Evolutionary conservation across 1,284 basidiomycete genomes (phyloP).

Genomic region (Chondrostereum purpureum): DNA sequence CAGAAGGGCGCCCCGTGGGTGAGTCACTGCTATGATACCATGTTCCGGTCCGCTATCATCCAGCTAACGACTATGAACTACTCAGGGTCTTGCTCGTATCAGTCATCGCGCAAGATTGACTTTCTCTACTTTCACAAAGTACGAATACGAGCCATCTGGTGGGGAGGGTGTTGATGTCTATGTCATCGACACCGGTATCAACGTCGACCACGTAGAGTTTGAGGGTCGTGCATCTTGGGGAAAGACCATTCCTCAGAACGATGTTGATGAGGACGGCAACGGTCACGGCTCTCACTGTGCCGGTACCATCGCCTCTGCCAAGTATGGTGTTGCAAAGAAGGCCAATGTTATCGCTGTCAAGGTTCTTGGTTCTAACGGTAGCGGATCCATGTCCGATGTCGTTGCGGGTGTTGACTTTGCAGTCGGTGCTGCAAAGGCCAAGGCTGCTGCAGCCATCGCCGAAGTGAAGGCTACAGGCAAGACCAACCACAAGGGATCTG

Average conservation of each 20-base stretch:
- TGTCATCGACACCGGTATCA: slow-evolving; percentile 75
- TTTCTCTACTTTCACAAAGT: slow-evolving; percentile 85
- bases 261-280: slow-evolving; percentile 71
- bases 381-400: slow-evolving; percentile 95
- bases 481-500: slow-evolving; percentile 87
- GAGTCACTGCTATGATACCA: slow-evolving; percentile 23
- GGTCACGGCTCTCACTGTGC: slow-evolving; percentile 81
- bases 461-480: slow-evolving; percentile 61
- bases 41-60: slow-evolving; percentile 6
- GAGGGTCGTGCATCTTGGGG: slow-evolving; percentile 83
- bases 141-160: slow-evolving; percentile 68
- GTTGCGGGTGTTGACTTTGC: slow-evolving; percentile 86
- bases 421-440: slow-evolving; percentile 52
- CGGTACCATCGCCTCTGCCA: slow-evolving; percentile 70
- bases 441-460: slow-evolving; percentile 51
- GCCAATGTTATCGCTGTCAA: slow-evolving; percentile 95
- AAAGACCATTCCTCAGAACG: slow-evolving; percentile 74
- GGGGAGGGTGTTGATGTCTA: slow-evolving; percentile 92
- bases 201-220: slow-evolving; percentile 83
- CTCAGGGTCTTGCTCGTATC: slow-evolving; percentile 88
- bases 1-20: slow-evolving; percentile 92
- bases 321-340: slow-evolving; percentile 93
- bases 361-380: slow-evolving; percentile 90
- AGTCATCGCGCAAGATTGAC: slow-evolving; percentile 80
- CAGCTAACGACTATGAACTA: slow-evolving; percentile 3